These are phyloP conservation scores for Ambrosiella xylebori DNA, from an alignment of 2,329 filamentous ascomycete genomes.

Conservation along the genomic window DNA sequence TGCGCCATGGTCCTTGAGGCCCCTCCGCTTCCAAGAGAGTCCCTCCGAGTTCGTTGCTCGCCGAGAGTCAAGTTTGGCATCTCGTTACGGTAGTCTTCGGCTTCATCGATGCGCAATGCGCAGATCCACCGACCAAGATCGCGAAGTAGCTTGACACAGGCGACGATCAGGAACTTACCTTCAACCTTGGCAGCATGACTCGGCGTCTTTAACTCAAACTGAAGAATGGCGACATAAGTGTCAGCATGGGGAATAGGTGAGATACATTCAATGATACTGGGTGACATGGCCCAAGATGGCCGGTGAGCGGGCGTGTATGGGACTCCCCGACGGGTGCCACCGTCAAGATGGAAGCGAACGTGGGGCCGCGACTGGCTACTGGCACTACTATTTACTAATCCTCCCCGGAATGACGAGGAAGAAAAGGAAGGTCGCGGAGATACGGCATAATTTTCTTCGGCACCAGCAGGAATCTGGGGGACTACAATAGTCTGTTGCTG, in stretches of 20 bases:
- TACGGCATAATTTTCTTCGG: not conserved
- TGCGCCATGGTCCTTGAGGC: conserved; percentile 7
- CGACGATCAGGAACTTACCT: conserved; percentile 10
- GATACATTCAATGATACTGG: conserved; percentile 4
- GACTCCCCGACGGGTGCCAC: conserved; percentile 6
- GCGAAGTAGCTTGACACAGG: conserved; percentile 7
- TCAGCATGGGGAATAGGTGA: conserved; percentile 12
- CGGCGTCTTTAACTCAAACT: conserved; percentile 10
- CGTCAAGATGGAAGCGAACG: conserved; percentile 6
- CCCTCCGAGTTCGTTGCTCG: not conserved
- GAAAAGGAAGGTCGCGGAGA: conserved; percentile 1
- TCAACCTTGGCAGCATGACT: conserved; percentile 11
- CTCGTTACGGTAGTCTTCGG: conserved; percentile 10
- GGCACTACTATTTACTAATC: not conserved
- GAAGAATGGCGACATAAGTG: conserved; percentile 9
- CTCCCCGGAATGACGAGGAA: not conserved
- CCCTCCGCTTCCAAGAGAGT: not conserved
- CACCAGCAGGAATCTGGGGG: conserved; percentile 4
- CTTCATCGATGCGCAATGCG: conserved; percentile 10
- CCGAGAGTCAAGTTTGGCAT: conserved; percentile 7
- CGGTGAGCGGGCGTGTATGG: conserved; percentile 8
- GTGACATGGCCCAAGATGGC: conserved; percentile 8
- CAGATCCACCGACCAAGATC: conserved; percentile 11
- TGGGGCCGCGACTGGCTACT: conserved; percentile 2
- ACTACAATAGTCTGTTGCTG: conserved; percentile 12